A percentile compares a stretch with the other conserved stretches of the same genome.
These are phyloP conservation scores for Hirschioporus abietinus DNA, from an alignment of 768 basidiomycete species.

Conservation along the genomic window DNA sequence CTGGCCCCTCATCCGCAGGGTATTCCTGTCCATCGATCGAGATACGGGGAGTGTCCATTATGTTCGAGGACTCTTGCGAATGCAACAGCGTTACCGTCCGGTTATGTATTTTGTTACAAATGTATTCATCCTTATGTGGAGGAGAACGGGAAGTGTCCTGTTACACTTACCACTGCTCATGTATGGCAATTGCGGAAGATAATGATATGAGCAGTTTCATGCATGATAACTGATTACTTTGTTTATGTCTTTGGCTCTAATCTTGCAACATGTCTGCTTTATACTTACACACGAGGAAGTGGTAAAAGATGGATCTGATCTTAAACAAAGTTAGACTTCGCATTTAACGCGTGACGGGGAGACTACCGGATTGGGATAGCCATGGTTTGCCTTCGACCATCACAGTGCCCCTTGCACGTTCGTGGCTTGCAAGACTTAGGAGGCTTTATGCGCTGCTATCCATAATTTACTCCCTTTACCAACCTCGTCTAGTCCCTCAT, in stretches of 20 bases:
- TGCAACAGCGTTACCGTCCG: constrained; percentile 85
- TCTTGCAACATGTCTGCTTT: neutral
- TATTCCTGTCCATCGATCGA: constrained; percentile 51
- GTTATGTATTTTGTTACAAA: constrained; percentile 93
- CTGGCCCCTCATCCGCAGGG: constrained; percentile 72
- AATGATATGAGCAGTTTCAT: constrained; percentile 45
- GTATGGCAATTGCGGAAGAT: constrained; percentile 87
- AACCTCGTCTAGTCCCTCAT: neutral
- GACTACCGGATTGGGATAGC: neutral
- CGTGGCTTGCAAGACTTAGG: neutral
- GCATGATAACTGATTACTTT: neutral
- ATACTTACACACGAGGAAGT: neutral
- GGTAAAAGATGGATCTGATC: neutral
- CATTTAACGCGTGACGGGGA: neutral
- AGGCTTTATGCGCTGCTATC: neutral
- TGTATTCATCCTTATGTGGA: constrained; percentile 84
- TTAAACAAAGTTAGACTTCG: neutral
- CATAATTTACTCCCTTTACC: neutral
- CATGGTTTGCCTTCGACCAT: neutral
- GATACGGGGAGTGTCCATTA: constrained; percentile 82
- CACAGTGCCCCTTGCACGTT: neutral
- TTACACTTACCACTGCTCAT: constrained; percentile 72
- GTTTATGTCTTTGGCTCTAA: neutral
- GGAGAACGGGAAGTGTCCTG: constrained; percentile 74
- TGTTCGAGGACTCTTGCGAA: constrained; percentile 72